phyloP scores from a whole-genome alignment of 139 green algal genomes.

The Auxenochlorella pyrenoidosa region DNA sequence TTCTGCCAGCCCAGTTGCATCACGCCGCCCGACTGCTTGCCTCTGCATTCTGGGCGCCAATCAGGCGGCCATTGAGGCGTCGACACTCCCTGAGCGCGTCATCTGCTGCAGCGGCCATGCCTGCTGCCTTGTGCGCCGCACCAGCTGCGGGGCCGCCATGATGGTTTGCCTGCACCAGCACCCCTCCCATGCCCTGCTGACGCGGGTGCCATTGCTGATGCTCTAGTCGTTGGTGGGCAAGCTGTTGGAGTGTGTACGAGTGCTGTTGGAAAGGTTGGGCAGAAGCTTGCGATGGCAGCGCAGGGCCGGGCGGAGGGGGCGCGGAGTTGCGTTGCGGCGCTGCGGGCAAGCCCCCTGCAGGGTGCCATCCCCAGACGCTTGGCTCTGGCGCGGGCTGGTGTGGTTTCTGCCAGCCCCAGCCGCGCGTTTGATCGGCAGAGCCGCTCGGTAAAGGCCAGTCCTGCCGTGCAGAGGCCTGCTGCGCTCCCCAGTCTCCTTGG shows the following conservation, averaged over 20 bases:
- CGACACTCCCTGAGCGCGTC: not conserved
- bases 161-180: not conserved
- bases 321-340: not conserved
- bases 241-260: not conserved
- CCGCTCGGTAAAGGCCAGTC: too few relatives aligned
- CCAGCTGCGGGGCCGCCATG: too few relatives aligned
- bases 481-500: too few relatives aligned
- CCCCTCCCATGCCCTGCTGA: not conserved
- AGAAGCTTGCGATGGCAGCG: not conserved
- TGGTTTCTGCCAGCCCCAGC: too few relatives aligned
- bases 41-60: not conserved
- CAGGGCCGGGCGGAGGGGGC: not conserved
- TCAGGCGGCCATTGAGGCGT: not conserved
- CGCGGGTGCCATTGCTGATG: not conserved
- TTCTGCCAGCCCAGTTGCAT: not conserved
- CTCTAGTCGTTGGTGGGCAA: not conserved
- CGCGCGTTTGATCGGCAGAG: too few relatives aligned
- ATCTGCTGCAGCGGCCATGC: not conserved
- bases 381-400: too few relatives aligned
- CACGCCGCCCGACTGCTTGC: not conserved
- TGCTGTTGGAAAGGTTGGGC: not conserved
- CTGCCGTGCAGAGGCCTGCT: too few relatives aligned
- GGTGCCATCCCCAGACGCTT: not conserved
- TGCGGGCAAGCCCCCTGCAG: not conserved
- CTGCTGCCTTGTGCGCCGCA: not conserved